A percentile compares a stretch with the other conserved stretches of the same genome.
These are phyloP conservation scores for Balamuthia mandrillaris DNA, from an alignment of 208 protist species.

Conservation along the genomic window DNA sequence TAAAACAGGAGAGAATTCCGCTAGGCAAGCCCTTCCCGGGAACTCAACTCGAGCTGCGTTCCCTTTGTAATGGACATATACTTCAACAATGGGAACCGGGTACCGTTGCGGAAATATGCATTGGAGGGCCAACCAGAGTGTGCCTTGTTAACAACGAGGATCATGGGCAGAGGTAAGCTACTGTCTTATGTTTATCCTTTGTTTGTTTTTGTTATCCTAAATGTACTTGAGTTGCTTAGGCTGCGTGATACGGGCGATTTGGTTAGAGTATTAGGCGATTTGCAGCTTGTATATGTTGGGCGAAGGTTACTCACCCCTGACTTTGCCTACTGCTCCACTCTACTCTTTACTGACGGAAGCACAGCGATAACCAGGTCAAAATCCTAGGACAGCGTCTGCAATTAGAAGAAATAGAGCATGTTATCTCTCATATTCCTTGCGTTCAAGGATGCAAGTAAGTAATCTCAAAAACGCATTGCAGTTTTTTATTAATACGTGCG, in stretches of 20 bases:
- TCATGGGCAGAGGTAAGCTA: background rate
- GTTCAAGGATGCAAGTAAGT: background rate
- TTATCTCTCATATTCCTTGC: background rate
- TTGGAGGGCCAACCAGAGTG: background rate
- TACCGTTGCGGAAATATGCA: background rate
- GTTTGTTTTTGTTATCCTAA: no score
- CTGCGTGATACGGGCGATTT: background rate
- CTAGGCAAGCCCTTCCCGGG: no score
- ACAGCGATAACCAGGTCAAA: background rate
- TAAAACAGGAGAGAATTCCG: no score
- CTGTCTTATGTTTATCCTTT: background rate
- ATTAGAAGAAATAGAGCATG: background rate
- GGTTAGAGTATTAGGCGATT: background rate
- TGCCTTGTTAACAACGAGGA: background rate
- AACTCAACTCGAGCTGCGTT: no score
- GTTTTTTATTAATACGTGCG: no score
- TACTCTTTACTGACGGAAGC: no score
- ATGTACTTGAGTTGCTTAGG: background rate
- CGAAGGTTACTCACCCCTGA: no score
- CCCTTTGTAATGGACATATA: no score
- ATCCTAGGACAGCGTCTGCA: background rate
- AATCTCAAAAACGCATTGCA: no score
- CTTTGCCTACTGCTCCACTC: no score
- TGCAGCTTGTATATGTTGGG: background rate
- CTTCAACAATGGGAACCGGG: no score